Conservation (phyloP, 164 flowering plant genomes). For the Nymphaea colorata region DNA sequence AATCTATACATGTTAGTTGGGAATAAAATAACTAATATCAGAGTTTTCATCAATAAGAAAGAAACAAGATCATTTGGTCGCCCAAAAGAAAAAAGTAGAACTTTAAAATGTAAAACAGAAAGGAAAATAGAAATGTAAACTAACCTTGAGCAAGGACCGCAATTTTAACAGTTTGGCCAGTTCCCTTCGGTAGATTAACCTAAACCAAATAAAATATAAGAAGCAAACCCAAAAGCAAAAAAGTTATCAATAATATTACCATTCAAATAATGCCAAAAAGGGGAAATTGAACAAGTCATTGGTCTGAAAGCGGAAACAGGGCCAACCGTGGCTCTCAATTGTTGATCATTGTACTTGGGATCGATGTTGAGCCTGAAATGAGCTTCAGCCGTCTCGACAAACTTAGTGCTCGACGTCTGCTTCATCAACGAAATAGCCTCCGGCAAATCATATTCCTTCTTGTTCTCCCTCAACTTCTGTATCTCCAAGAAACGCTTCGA, state of each 20-base stretch:
- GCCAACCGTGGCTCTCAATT: conserved; percentile 91
- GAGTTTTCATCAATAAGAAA: no score
- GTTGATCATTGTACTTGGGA: conserved; percentile 97
- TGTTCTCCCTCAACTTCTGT: conserved; percentile 77
- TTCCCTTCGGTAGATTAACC: conserved; percentile 98
- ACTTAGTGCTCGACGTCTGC: conserved; percentile 61
- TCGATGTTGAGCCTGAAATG: conserved; percentile 97
- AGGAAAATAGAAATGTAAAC: neutral
- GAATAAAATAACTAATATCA: no score
- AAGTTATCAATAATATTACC: neutral
- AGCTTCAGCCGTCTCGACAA: conserved; percentile 80
- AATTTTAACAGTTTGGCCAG: conserved; percentile 78
- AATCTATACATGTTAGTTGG: no score
- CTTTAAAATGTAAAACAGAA: neutral
- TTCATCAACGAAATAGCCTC: conserved; percentile 71
- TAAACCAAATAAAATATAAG: conserved; percentile 5
- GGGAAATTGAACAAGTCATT: neutral
- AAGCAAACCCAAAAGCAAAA: neutral
- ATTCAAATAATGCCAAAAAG: neutral
- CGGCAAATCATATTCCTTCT: conserved; percentile 74
- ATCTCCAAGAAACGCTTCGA: conserved; percentile 93
- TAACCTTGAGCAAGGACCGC: conserved; percentile 97
- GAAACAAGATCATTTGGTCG: no score
- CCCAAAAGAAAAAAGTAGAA: no score
- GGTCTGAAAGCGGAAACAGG: neutral